Evolutionary conservation across 345 rosid species (phyloP).

Genomic region (Arabidopsis thaliana): DNA sequence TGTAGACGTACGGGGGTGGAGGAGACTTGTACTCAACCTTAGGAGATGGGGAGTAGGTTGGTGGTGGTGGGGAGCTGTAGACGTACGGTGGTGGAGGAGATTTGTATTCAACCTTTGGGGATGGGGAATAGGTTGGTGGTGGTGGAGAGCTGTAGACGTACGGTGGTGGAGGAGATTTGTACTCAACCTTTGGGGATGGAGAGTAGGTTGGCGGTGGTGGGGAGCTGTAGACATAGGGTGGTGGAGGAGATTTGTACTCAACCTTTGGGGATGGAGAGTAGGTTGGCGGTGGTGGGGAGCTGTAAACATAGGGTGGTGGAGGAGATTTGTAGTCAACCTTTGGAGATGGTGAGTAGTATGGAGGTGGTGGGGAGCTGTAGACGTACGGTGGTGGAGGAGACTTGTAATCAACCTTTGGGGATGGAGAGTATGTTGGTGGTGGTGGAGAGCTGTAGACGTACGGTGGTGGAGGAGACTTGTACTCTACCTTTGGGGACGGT

Average conservation of each 20-base stretch:
- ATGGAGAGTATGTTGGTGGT: conserved; percentile 26
- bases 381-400: conserved; percentile 34
- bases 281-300: conserved; percentile 13
- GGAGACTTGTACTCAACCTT: conserved; percentile 1
- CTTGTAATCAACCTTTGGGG: not conserved
- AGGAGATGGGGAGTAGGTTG: conserved; percentile 2
- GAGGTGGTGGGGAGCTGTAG: conserved; percentile 32
- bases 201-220: conserved; percentile 26
- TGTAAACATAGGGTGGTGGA: conserved; percentile 19
- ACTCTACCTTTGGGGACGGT: conserved; percentile 4
- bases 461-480: conserved; percentile 29
- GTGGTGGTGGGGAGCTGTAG: conserved; percentile 17
- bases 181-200: not conserved
- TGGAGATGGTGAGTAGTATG: conserved; percentile 12
- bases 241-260: not conserved
- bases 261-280: not conserved
- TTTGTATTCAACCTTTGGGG: not conserved
- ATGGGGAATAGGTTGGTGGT: conserved; percentile 6
- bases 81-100: conserved; percentile 20
- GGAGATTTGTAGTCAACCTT: not conserved
- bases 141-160: not conserved
- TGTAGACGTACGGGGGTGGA: not conserved
- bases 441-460: conserved; percentile 32
- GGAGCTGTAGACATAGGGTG: not conserved
- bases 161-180: conserved; percentile 13